Percentiles rank a stretch among this genome's conserved stretches.
Conservation (phyloP, 352 stramenopile species). For the Pythium diclinum region DNA sequence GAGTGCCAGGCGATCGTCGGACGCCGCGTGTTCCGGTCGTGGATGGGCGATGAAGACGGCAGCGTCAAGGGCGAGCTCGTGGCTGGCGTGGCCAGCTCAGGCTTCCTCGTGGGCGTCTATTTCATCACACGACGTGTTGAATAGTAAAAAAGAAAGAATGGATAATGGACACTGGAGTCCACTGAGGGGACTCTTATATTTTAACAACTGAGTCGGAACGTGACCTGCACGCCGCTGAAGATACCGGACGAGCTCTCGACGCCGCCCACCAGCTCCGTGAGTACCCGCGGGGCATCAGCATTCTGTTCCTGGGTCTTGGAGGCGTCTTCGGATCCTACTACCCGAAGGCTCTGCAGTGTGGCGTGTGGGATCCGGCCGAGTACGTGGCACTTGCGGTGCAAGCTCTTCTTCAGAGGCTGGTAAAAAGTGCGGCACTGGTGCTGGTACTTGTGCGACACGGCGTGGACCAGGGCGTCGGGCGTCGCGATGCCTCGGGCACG, state of each 20-base stretch:
- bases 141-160: background rate
- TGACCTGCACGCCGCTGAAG: conserved; percentile 25
- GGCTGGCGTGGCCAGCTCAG: conserved; percentile 31
- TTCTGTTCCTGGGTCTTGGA: background rate
- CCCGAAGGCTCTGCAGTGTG: conserved; percentile 9
- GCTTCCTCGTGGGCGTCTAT: conserved; percentile 42
- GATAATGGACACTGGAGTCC: background rate
- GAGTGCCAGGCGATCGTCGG: conserved; percentile 25
- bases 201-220: conserved; percentile 18
- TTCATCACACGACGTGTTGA: conserved; percentile 27
- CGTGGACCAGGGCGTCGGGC: conserved; percentile 11
- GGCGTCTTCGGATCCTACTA: background rate
- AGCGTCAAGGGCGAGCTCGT: conserved; percentile 39
- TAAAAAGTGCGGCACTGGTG: conserved; percentile 31
- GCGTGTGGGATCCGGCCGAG: conserved; percentile 23
- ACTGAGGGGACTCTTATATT: conserved; percentile 8
- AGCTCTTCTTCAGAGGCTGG: conserved; percentile 27
- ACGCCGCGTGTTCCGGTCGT: conserved; percentile 37
- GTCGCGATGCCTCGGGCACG: conserved; percentile 19
- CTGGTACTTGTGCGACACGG: conserved; percentile 25
- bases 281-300: conserved; percentile 3
- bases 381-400: conserved; percentile 24
- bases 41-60: conserved; percentile 39
- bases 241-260: conserved; percentile 20
- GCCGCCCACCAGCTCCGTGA: conserved; percentile 23